A percentile compares a stretch with the other conserved stretches of the same genome.
phyloP scores from a whole-genome alignment of 2,329 filamentous ascomycete genomes.

The Alternaria triticina region DNA sequence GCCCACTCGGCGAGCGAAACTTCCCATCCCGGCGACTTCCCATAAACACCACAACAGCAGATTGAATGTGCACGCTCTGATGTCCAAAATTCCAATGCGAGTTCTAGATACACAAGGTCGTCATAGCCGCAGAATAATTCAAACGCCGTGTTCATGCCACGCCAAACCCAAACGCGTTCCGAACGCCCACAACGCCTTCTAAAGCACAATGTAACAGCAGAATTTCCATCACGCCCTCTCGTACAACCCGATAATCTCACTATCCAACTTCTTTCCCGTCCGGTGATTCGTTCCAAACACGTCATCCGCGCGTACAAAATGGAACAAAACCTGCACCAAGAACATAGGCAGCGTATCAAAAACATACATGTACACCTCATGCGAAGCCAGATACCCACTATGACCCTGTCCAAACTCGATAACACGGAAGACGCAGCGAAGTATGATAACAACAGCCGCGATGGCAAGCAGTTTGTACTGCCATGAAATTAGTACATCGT shows the following conservation, averaged over 20 bases:
- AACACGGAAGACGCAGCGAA: slow-evolving; percentile 56
- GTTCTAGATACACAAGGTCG: neutral
- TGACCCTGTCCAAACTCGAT: slow-evolving; percentile 48
- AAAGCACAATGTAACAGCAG: neutral
- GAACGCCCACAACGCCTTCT: neutral
- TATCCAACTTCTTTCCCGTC: slow-evolving; percentile 5
- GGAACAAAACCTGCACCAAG: slow-evolving; percentile 47
- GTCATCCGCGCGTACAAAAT: slow-evolving; percentile 25
- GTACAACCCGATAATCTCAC: neutral
- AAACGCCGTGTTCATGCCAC: neutral
- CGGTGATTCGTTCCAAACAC: slow-evolving; percentile 23
- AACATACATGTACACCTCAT: slow-evolving; percentile 55
- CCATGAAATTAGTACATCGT: neutral
- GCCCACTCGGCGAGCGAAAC: neutral
- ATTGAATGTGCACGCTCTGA: neutral
- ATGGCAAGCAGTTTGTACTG: slow-evolving; percentile 47
- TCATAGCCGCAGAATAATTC: neutral
- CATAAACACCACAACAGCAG: neutral
- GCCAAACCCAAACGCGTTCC: neutral
- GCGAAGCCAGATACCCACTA: slow-evolving; percentile 51
- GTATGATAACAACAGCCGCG: slow-evolving; percentile 55
- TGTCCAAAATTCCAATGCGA: neutral
- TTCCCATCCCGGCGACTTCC: neutral
- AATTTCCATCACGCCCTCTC: neutral
- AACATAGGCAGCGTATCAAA: slow-evolving; percentile 56